Evolutionary conservation across 352 stramenopile genomes (phyloP), one percentile per base, ranked within the genome.

Genomic region (Peronospora belbahrii): DNA sequence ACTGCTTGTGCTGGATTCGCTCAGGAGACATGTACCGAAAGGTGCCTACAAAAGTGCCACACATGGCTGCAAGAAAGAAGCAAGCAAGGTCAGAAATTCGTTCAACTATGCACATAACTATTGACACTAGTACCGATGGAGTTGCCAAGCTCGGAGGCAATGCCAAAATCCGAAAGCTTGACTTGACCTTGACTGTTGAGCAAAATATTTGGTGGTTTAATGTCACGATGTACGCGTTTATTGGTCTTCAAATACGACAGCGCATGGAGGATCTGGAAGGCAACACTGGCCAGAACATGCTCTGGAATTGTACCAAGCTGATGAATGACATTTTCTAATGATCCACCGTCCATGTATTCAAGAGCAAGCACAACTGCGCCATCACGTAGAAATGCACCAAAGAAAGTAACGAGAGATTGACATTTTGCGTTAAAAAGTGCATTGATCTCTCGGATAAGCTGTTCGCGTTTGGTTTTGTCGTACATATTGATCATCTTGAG

Each of bases 141-240:
- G 56, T 82, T 94, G 47, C 80, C 56, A 52, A 93, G 56, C 62
- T 96, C 85, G 3, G 60, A 87, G 20, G 76, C 87, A 52, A 97
- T 97, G 28, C 95, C 96, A 83, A 98, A 98, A 67, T 99, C 96
- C 28, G 89, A 97, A 39, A 99, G 74, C 65, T 98, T 98, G 44
- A 97, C 88, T 42, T 84, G 62, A 11, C 94, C 94, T 14, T 83
- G 65, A 17, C 66, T 80, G 59, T 97, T 93, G 28, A 98, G 56
- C 35, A 98, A 65, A 15, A 98, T 85, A 65, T 98, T 98, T 14
- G 82, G 90, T 27, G 92, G 94, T 65, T 99, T 99, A 47, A 99
- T 96, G 70, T 99, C 95, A 2, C 96, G 75, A 58, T 99, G 96
- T 22, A 69, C 54, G 37, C 77, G 74, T 35, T 88, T 83, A 63